Percentiles rank a stretch among this genome's conserved stretches.
These are phyloP conservation scores for Talaromyces sp. DNA, from an alignment of 2,329 filamentous ascomycete species.

Conservation along the genomic window DNA sequence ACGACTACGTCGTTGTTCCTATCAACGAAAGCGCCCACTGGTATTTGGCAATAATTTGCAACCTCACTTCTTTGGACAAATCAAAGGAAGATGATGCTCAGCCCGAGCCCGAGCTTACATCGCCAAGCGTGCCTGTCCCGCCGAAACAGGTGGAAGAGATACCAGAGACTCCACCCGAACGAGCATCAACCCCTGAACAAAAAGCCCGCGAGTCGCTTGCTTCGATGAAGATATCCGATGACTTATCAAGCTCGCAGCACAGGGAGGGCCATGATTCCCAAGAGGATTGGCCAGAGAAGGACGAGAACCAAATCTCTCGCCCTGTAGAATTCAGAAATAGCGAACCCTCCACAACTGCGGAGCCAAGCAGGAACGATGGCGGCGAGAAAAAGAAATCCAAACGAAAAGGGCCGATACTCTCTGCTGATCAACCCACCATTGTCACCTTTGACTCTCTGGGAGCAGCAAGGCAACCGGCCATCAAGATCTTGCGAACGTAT, in stretches of 20 bases:
- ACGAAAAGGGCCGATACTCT: conserved; percentile 27
- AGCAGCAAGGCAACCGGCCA: conserved; percentile 57
- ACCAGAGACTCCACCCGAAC: conserved; percentile 21
- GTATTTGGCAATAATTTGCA: conserved; percentile 95
- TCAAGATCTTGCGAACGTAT: conserved; percentile 68
- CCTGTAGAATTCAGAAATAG: conserved; percentile 13
- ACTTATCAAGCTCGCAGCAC: background rate
- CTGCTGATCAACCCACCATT: conserved; percentile 60
- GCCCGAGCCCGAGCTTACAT: conserved; percentile 7
- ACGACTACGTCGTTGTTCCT: conserved; percentile 85
- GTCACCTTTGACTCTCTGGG: conserved; percentile 85
- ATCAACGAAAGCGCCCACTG: conserved; percentile 86
- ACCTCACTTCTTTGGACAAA: conserved; percentile 60
- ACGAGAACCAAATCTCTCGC: conserved; percentile 19
- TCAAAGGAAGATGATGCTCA: conserved; percentile 16
- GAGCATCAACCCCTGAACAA: conserved; percentile 18
- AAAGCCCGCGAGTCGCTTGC: conserved; percentile 19
- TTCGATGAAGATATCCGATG: conserved; percentile 25
- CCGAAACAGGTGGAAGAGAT: conserved; percentile 20
- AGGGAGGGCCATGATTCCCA: conserved; percentile 8
- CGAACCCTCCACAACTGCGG: conserved; percentile 9
- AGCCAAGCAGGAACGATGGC: conserved; percentile 5
- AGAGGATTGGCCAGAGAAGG: conserved; percentile 26
- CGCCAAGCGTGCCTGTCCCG: conserved; percentile 11
- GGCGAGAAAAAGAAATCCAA: conserved; percentile 21